Conservation (phyloP, 192 early-diverging fungal genomes). For the Hyaloraphidium curvatum region DNA sequence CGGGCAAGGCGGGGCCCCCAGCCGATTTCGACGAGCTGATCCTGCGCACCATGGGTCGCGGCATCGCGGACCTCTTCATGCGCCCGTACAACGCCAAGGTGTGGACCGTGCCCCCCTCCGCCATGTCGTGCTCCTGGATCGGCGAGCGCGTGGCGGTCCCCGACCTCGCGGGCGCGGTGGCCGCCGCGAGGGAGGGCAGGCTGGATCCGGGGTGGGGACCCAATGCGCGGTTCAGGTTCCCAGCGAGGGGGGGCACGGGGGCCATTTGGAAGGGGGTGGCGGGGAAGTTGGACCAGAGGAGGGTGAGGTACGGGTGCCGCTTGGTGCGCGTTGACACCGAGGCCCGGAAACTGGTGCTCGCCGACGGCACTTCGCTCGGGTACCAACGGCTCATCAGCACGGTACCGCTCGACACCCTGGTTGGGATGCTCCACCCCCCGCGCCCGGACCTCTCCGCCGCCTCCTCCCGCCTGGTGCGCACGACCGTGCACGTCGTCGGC, state of each 20-base stretch:
- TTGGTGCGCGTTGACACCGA: conserved; percentile 10
- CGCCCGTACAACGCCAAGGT: conserved; percentile 20
- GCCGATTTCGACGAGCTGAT: conserved; percentile 22
- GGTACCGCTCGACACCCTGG: conserved; percentile 11
- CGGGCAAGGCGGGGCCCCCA: too few species aligned
- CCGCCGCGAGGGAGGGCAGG: conserved; percentile 10
- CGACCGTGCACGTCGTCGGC: conserved; percentile 14
- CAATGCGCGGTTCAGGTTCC: conserved; percentile 15
- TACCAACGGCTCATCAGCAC: conserved; percentile 14
- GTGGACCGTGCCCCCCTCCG: conserved; percentile 13
- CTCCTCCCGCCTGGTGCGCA: conserved; percentile 8
- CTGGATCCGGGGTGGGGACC: conserved; percentile 17
- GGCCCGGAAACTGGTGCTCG: conserved; percentile 5
- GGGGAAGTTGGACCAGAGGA: conserved; percentile 9
- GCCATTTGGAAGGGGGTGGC: conserved; percentile 18
- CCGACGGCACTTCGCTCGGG: conserved; percentile 8
- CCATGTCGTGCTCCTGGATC: conserved; percentile 11
- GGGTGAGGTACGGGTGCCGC: conserved; percentile 5
- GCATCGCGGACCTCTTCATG: conserved; percentile 18
- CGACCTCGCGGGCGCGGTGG: conserved; percentile 10
- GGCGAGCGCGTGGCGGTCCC: conserved; percentile 18
- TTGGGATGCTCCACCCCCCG: conserved; percentile 5
- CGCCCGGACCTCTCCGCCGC: conserved; percentile 6
- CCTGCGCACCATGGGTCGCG: conserved; percentile 16
- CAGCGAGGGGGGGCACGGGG: conserved; percentile 15